Conservation (phyloP, 148 eudicot species). For the Pouteria glomerata region DNA sequence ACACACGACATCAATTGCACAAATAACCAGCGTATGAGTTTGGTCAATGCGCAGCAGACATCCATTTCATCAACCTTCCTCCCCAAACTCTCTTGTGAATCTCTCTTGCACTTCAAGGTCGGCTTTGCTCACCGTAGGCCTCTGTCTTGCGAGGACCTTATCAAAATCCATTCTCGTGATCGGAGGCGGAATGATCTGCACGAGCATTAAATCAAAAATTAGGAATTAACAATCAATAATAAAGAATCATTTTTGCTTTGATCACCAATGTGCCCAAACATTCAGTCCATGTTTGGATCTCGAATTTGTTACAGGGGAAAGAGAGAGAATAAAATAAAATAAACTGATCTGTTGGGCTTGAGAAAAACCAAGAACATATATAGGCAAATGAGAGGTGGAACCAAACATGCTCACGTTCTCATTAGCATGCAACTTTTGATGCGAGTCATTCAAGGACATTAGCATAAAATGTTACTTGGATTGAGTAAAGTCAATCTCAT, state of each 20-base stretch:
- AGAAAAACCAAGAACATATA: background rate
- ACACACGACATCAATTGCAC: slow-evolving; percentile 12
- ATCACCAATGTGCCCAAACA: too few relatives aligned
- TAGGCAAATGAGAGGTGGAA: background rate
- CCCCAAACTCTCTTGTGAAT: slow-evolving; percentile 91
- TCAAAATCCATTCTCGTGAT: slow-evolving; percentile 78
- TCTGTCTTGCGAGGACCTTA: slow-evolving; percentile 86
- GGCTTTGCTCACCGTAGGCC: slow-evolving; percentile 88
- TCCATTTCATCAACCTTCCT: slow-evolving; percentile 56
- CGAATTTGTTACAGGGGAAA: too few relatives aligned
- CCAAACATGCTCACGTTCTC: background rate
- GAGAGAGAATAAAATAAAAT: background rate
- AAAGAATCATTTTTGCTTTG: too few relatives aligned
- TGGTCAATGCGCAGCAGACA: background rate
- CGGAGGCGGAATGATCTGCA: slow-evolving; percentile 89
- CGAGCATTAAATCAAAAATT: background rate
- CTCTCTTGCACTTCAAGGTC: slow-evolving; percentile 94
- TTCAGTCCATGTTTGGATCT: too few relatives aligned
- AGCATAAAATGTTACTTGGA: background rate
- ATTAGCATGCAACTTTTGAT: background rate
- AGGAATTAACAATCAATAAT: background rate
- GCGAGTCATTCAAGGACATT: background rate
- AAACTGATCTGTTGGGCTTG: background rate
- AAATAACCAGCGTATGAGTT: background rate
- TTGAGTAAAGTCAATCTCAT: background rate